Conservation (phyloP, 768 basidiomycete genomes). For the Psilocybe cyanescens region DNA sequence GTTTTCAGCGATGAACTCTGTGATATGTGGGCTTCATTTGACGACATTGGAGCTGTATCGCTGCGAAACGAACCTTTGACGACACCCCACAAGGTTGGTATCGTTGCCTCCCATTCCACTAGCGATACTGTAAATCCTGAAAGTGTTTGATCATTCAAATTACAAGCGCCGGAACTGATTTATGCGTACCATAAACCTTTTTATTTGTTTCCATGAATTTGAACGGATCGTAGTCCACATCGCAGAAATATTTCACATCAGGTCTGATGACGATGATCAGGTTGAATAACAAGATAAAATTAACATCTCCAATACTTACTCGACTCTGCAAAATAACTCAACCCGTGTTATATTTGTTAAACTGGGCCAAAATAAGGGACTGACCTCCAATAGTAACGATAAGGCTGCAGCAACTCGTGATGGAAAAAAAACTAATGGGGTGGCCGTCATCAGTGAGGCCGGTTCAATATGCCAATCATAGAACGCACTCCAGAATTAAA, state of each 20-base stretch:
- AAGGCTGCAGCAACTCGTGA: slow-evolving; percentile 75
- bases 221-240: slow-evolving; percentile 83
- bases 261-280: slow-evolving; percentile 48
- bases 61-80: slow-evolving; percentile 56
- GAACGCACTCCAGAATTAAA: slow-evolving; percentile 85
- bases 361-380: slow-evolving; percentile 10
- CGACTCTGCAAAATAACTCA: slow-evolving; percentile 52
- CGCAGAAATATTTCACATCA: slow-evolving; percentile 75
- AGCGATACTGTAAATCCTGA: slow-evolving; percentile 81
- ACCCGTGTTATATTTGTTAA: slow-evolving; percentile 4
- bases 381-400: slow-evolving; percentile 83
- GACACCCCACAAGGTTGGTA: slow-evolving; percentile 77
- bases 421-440: slow-evolving; percentile 74
- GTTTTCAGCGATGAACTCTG: slow-evolving; percentile 70
- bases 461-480: background rate
- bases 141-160: background rate
- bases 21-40: background rate
- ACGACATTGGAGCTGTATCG: slow-evolving; percentile 4
- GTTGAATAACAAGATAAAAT: background rate
- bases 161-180: background rate
- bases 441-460: background rate
- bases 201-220: slow-evolving; percentile 73
- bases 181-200: slow-evolving; percentile 44
- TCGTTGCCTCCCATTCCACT: slow-evolving; percentile 79
- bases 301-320: slow-evolving; percentile 49